Evolutionary conservation across 2,329 filamentous ascomycete species (phyloP), one percentile per base, ranked within the genome.

Genomic region (Penicillium sp.): DNA sequence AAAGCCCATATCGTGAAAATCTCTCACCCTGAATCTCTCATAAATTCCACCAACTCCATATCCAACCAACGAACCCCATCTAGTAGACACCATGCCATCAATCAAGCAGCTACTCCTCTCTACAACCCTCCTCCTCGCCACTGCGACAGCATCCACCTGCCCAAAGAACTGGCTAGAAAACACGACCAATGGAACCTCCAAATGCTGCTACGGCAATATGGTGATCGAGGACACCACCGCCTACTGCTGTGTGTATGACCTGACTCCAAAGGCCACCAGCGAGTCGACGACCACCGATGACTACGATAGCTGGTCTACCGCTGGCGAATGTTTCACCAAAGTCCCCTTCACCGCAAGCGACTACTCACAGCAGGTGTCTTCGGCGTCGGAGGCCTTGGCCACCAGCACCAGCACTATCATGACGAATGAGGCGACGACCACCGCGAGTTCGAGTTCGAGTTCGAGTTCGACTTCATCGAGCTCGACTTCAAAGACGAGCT

Each of bases 261-360:
- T 18, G 34, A 18, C 16, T 21, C 16, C 34, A n/a, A 8, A 38
- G 10, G 4, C n/a, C 9, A 38, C n/a, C 12, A 34, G 31, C n/a
- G 16, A 18, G 10, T 38, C 34, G 16, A 34, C 13, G 6, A 15
- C 31, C 6, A 42, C 34, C 21, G 36, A 42, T 26, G 21, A 36
- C 4, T 36, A 43, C 4, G 29, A 16, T 18, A 16, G 28, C 36
- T 49, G 47, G 47, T 24, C 47, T 4, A 49, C 47, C 9, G 41
- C 48, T 6, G 48, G 24, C 31, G 31, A 45, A 21, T 51, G 48
- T 15, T 21, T 45, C 23, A 16, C 42, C 6, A 51, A 45, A 28
- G 26, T 51, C 8, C 48, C 48, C 2, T 51, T 51, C 42, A 51
- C 38, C 12, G 48, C 48, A 34, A 51, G 48, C 26, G 29, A 51